Conservation (phyloP, 805 yeast species). For the Suhomyces sp. region DNA sequence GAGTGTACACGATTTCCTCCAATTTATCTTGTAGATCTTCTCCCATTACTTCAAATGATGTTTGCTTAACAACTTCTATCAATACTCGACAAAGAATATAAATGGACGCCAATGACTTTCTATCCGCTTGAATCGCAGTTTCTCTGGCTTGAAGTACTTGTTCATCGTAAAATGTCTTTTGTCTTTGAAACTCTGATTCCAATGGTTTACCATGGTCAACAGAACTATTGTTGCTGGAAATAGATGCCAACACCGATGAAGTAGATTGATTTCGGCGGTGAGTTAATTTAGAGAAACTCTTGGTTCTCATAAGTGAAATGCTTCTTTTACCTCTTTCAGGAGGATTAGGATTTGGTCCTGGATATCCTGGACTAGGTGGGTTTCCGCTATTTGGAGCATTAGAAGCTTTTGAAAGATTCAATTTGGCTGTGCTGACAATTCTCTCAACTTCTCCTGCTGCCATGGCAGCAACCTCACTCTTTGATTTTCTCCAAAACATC, state of each 20-base stretch:
- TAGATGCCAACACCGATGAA: slow-evolving; percentile 29
- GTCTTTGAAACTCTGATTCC: slow-evolving; percentile 20
- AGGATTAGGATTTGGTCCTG: slow-evolving; percentile 12
- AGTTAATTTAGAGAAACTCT: slow-evolving; percentile 35
- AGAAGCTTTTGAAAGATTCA: slow-evolving; percentile 45
- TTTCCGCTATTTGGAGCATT: slow-evolving; percentile 4
- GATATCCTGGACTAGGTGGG: slow-evolving; percentile 15
- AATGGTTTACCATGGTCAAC: slow-evolving; percentile 7
- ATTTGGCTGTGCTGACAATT: slow-evolving; percentile 39
- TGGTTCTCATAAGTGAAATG: slow-evolving; percentile 39
- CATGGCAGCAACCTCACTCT: slow-evolving; percentile 73
- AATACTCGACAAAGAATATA: slow-evolving; percentile 88
- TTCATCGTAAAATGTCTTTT: slow-evolving; percentile 31
- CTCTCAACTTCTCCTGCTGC: slow-evolving; percentile 43
- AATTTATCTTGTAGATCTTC: slow-evolving; percentile 78
- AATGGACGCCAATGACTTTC: slow-evolving; percentile 82
- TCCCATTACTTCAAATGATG: slow-evolving; percentile 70
- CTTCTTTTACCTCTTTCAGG: slow-evolving; percentile 35
- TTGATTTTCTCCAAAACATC: slow-evolving; percentile 96
- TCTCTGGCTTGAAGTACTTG: slow-evolving; percentile 47
- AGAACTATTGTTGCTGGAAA: slow-evolving; percentile 8
- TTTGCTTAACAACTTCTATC: slow-evolving; percentile 87
- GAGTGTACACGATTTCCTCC: slow-evolving; percentile 92
- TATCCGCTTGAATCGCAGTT: slow-evolving; percentile 78
- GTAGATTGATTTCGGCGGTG: slow-evolving; percentile 55